These are phyloP conservation scores for Citrus glauca DNA, from an alignment of 345 rosid genomes.

Conservation along the genomic window DNA sequence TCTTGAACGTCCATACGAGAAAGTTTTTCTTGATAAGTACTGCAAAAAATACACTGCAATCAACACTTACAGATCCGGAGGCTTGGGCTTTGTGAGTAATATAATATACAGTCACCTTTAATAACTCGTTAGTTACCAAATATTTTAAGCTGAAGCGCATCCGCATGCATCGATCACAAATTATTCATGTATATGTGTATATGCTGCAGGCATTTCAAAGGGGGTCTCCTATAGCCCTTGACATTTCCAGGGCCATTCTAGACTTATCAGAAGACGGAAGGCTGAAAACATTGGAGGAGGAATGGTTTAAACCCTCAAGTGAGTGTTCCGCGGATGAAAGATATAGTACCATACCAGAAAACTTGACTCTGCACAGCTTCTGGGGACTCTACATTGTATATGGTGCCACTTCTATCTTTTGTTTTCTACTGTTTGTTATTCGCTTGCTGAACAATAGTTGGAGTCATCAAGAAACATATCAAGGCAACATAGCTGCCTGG, in stretches of 20 bases:
- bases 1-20: slow-evolving; percentile 42
- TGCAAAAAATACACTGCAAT: slow-evolving; percentile 26
- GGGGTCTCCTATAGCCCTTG: slow-evolving; percentile 39
- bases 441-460: slow-evolving; percentile 2
- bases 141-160: too few relatives aligned
- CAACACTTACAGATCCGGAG: slow-evolving; percentile 35
- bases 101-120: not conserved
- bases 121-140: too few relatives aligned
- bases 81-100: slow-evolving; percentile 46
- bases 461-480: not conserved
- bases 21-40: slow-evolving; percentile 27
- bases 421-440: slow-evolving; percentile 25
- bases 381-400: slow-evolving; percentile 39
- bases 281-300: slow-evolving; percentile 20
- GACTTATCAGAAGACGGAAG: slow-evolving; percentile 36
- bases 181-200: too few relatives aligned
- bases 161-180: not conserved
- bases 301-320: slow-evolving; percentile 23
- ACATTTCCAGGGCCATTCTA: slow-evolving; percentile 46
- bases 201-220: slow-evolving; percentile 43
- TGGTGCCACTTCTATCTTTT: slow-evolving; percentile 33
- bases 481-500: slow-evolving; percentile 9
- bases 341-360: slow-evolving; percentile 10
- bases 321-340: slow-evolving; percentile 21
- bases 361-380: slow-evolving; percentile 38